Evolutionary conservation across 2,329 filamentous ascomycete genomes (phyloP).

Genomic region (Tolypocladium endophyticum): DNA sequence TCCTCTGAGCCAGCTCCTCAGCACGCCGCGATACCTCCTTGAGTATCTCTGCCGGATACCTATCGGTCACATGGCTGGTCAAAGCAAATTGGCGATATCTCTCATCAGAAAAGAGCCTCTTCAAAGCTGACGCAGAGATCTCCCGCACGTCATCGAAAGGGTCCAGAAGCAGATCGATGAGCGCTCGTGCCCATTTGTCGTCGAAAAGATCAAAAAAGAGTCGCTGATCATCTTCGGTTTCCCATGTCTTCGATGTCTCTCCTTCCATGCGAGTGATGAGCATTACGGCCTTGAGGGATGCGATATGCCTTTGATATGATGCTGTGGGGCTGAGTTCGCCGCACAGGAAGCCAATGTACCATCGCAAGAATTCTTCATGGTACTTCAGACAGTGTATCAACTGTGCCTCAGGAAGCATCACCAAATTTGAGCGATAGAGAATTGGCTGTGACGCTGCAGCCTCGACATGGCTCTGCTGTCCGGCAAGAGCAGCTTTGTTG

Average conservation of each 20-base stretch:
- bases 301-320: constrained; percentile 84
- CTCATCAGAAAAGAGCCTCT: constrained; percentile 32
- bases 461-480: constrained; percentile 7
- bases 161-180: constrained; percentile 75
- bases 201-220: constrained; percentile 33
- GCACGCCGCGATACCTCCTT: constrained; percentile 38
- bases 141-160: constrained; percentile 87
- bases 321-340: constrained; percentile 68
- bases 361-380: constrained; percentile 57
- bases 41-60: constrained; percentile 22
- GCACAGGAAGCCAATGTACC: constrained; percentile 64
- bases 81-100: constrained; percentile 18
- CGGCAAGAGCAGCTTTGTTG: constrained; percentile 16
- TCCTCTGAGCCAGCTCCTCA: constrained; percentile 51
- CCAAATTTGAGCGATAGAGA: constrained; percentile 27
- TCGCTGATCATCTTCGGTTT: constrained; percentile 25
- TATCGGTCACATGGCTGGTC: constrained; percentile 4
- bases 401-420: constrained; percentile 25
- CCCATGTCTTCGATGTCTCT: constrained; percentile 35
- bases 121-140: constrained; percentile 38
- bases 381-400: constrained; percentile 29
- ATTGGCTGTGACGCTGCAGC: constrained; percentile 15
- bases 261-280: constrained; percentile 60
- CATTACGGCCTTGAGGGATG: constrained; percentile 60
- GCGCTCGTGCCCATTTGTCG: constrained; percentile 43